Base-by-base conservation (phyloP, 2,329 filamentous ascomycete species). In the Fusarium avenaceum region DNA sequence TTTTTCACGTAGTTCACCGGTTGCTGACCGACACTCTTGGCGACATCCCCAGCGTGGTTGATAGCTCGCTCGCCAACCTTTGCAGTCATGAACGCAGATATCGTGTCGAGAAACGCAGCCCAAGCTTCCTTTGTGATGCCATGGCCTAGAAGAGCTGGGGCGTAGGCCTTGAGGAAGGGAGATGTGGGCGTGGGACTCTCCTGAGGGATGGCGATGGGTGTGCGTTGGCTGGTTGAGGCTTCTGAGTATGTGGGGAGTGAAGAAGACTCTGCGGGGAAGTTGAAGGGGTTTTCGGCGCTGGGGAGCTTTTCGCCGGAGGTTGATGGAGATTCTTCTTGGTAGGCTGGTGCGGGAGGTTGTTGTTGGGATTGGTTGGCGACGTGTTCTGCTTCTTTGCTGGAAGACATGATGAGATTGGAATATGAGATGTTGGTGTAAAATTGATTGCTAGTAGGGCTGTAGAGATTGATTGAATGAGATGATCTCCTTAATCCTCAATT, bases 1-100 rank as follows among this genome's bases (percentile, higher is more conserved):
- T 76, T 74, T 53, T 79, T 79, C 64, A 80, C 77, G 24, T 80
- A 72, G 7, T 69, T 69, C 44, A 72, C 77, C 13, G 75, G 85
- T 63, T 74, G 75, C 14, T 76, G 63, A 51, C 77, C 72, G 2
- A 84, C 47, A 22, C 76, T 69, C 35, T 75, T 75, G 9, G 75
- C 81, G 15, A 82, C 70, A 47, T 83, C 82, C 32, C 75, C 78
- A 2, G 81, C 82, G 60, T 83, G 82, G 30, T 76, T 76, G 19
- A 83, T 58, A 7, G 82, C 82, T 4, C 80, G 78, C 49, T 82
- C 79, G 0, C 80, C 80, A 0, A 84, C 80, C 20, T 78, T 82
- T 49, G 82, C 82, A 0, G 78, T 77, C 7, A 85, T 76, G 58
- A 85, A 84, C 2, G 80, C 82, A 0, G 83, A 84, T 3, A 83